Evolutionary conservation across 352 stramenopile species (phyloP), one percentile per base, ranked within the genome.

Genomic region (Phytophthora megakarya): DNA sequence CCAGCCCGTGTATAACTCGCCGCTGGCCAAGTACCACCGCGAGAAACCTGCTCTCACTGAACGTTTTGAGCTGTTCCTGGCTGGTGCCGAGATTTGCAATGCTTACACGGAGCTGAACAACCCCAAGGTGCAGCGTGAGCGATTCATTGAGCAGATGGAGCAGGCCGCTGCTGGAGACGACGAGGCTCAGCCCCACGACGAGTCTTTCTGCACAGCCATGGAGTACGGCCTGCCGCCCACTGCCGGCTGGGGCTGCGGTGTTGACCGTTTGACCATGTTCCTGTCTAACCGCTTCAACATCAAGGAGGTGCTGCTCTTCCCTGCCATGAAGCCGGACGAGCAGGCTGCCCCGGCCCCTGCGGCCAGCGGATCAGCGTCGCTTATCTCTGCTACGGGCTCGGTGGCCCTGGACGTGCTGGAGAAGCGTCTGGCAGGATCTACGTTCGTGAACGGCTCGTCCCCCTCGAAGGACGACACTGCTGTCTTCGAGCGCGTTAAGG

Each of bases 221-320:
- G 97, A 99, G 78, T 97, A 99, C 65, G 98, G 95, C 30, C 90
- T 99, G 74, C 97, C 98, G 16, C 98, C 98, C 13, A 99, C 97
- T 9, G 97, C 90, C 49, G 98, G 98, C 42, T 96, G 98, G 74
- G 98, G 98, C 50, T 98, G 98, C 67, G 98, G 98, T 38, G 95
- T 99, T 58, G 98, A 99, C 79, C 93, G 98, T 60, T 76, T 99
- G 37, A 96, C 95, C 46, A 99, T 99, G 97, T 89, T 99, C 64
- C 76, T 98, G 58, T 98, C 93, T 46, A 98, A 99, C 76, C 89
- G 81, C 53, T 90, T 91, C 55, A 92, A 93, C 72, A 92, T 94
- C 78, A 99, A 99, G 87, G 98, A 99, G 78, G 98, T 99, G 38
- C 77, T 99, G 61, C 81, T 99, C 12, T 99, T 99, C 82, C 98